Evolutionary conservation across 2,329 filamentous ascomycete species (phyloP), one percentile per base, ranked within the genome.

Genomic region (Stagonosporopsis tanaceti): DNA sequence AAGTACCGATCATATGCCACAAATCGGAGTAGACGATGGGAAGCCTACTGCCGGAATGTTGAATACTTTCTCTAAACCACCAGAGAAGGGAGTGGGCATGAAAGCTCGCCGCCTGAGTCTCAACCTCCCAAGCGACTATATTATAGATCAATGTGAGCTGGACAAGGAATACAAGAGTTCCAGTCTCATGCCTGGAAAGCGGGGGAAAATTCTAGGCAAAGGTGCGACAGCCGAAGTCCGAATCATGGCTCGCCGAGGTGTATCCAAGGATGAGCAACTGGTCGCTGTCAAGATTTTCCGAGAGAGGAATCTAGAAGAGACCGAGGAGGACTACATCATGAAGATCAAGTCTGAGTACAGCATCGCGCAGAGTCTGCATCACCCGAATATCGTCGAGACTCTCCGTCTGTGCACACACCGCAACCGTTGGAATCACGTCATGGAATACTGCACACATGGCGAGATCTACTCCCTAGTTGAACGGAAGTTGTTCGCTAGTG

Each of bases 341-440:
- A 95, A 96, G 81, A 91, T 96, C 80, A 96, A 94, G 76, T 93
- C 91, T 1, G 93, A 97, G 74, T 97, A 88, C 78, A 92, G 88
- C 75, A 93, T 96, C 63, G 91, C 91, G 59, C 93, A 93, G 80
- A 92, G 90, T 63, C 79, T 93, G 59, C 86, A 92, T 68, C 92
- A 96, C 72, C 91, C 92, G 47, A 96, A 96, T 74, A 91, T 96
- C 66, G 90, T 96, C 62, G 86, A 92, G 75, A 93, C 91, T 0
- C 79, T 93, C 53, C 86, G 89, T 28, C 82, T 96, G 6, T 95
- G 92, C 78, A 77, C 85, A 14, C 84, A 93, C 65, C 85, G 88
- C 65, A 87, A 86, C 30, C 87, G 89, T 37, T 96, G 91, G 90
- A 93, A 92, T 73, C 91, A 96, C 73, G 91, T 96, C 53, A 97